Evolutionary conservation across 2,329 filamentous ascomycete genomes (phyloP), one percentile per base, ranked within the genome.

Genomic region (Cylindrodendrum hubeiense): DNA sequence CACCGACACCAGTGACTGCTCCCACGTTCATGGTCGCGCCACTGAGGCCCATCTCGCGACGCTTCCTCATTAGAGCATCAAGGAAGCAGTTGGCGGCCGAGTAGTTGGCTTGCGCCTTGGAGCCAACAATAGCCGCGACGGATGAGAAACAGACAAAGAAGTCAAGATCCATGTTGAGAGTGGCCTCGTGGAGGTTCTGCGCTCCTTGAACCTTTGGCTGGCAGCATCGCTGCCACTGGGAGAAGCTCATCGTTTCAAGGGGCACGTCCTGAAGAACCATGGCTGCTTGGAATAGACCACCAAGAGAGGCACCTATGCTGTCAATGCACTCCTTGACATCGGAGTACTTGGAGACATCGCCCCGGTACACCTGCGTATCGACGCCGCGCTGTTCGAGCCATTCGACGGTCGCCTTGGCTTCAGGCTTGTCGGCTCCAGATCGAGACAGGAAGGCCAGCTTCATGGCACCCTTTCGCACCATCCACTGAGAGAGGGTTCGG

Each of bases 81-180:
- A 78, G 77, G 70, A 77, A 81, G 1, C 74, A 70, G 53, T 75
- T 73, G 19, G 73, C 78, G 0, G 78, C 78, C 0, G 79, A 70
- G 67, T 85, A 85, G 65, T 82, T 83, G 44, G 76, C 74, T 46
- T 83, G 81, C 0, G 70, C 72, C 8, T 74, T 67, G 19, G 75
- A 73, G 0, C 80, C 82, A 2, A 79, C 57, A 8, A 81, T 66
- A 10, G 77, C 77, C 1, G 74, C 71, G 34, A 79, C 61, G 7
- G 81, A 83, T 4, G 79, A 79, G 2, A 79, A 67, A 62, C 78
- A 68, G 33, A 79, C 58, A 65, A 80, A 83, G 71, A 85, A 83
- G 68, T 81, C 79, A 0, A 82, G 64, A 13, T 58, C 46, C 15
- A 52, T 65, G 22, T 13, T 46, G 47, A 57, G 46, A 8, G 60